A percentile compares a stretch with the other conserved stretches of the same genome.
Evolutionary conservation across 257 asterid species (phyloP).

Genomic region (Ehretia macrophylla): DNA sequence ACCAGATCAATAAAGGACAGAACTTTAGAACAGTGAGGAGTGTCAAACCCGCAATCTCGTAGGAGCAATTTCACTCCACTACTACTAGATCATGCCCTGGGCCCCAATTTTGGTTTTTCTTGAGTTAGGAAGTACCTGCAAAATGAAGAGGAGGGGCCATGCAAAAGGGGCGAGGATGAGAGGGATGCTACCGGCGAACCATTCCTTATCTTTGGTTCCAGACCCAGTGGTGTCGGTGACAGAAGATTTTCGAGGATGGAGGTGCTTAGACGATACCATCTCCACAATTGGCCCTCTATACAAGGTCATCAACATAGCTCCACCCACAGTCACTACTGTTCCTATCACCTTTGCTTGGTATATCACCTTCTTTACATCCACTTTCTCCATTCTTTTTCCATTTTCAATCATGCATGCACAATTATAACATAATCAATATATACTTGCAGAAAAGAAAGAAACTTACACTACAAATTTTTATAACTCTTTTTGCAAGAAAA

Average conservation of each 20-base stretch:
- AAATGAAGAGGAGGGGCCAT: constrained; percentile 88
- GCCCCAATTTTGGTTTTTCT: no score
- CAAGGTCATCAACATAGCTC: constrained; percentile 88
- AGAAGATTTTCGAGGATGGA: constrained; percentile 27
- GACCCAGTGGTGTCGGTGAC: constrained; percentile 15
- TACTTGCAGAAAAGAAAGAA: not conserved
- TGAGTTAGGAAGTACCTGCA: constrained; percentile 50
- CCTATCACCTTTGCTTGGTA: constrained; percentile 82
- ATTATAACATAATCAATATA: not conserved
- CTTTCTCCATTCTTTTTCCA: constrained; percentile 61
- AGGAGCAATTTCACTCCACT: no score
- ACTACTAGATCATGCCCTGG: no score
- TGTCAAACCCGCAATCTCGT: no score
- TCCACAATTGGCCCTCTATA: constrained; percentile 70
- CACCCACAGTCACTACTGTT: constrained; percentile 58
- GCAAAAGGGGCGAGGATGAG: constrained; percentile 82
- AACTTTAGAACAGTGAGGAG: no score
- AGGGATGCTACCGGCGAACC: constrained; percentile 76
- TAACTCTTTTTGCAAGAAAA: no score
- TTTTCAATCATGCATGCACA: no score
- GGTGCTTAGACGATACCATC: constrained; percentile 51
- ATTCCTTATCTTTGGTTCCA: constrained; percentile 45
- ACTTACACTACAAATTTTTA: no score
- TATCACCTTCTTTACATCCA: constrained; percentile 52
- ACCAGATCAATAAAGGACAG: no score